Base-by-base conservation (phyloP, 1,284 basidiomycete genomes). In the Rhodotorula sp. region DNA sequence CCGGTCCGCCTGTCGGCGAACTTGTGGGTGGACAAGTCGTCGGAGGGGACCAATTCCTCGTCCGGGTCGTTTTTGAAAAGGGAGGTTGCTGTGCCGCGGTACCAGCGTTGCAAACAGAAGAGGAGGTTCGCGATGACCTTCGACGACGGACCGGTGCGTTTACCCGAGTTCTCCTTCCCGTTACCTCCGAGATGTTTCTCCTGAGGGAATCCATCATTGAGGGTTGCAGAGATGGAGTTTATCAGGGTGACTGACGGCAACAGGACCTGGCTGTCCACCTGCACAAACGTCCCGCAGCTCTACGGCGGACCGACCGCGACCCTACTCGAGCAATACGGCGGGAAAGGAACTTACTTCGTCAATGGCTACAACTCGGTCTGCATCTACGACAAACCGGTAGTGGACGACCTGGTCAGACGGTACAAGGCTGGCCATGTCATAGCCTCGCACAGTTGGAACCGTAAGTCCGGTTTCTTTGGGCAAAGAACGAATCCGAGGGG, bases 391-490 rank as follows among this genome's bases (percentile, higher is more conserved):
- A 20, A 68, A 17, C 71, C 73, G 3, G 14, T 20, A 14, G 62
- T 29, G 24, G 74, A 76, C 24, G 68, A 69, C 22, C 59, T 79
- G 20, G 58, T 69, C 7, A 60, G 64, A 33, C 66, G 74, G 2
- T 79, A 76, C 66, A 69, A 70, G 20, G 67, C 64, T 0, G 80
- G 80, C 2, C 80, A 80, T 64, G 62, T 77, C 48, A 77, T 80
- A 44, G 80, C 73, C 4, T 76, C 67, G 20, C 76, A 78, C 62
- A 78, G 70, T 1, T 77, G 75, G 78, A 54, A 65, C 15, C 76
- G 76, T 63, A 44, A 70, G 63, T 59, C 17, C 8, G 7, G 24
- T 58, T 42, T 2, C 30, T 56, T 10, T 29, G 6, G 10, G 33
- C 33, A 37, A 10, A 37, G 6, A 37, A 14, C 10, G 30, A 17